Evolutionary conservation across 768 basidiomycete species (phyloP), one percentile per base, ranked within the genome.

Genomic region (Tulasnella sp.): DNA sequence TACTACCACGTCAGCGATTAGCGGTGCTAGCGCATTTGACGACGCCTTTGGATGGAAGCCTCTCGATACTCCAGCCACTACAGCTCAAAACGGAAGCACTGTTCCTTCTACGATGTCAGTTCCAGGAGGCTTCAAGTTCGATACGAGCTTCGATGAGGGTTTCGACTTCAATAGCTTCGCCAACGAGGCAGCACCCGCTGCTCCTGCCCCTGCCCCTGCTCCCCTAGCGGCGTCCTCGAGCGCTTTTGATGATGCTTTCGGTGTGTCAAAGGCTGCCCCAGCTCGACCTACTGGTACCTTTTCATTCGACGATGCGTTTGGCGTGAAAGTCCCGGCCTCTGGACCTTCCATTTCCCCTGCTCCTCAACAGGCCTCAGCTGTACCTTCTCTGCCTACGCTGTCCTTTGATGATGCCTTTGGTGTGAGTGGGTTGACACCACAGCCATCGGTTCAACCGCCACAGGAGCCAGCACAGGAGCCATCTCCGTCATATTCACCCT

Each of bases 261-360:
- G 44, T 29, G 41, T 45, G n/a, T 47, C 28, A 34, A 34, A 12
- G 13, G n/a, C 35, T 28, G n/a, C 56, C 12, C 27, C 50, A n/a
- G 37, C 48, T 31, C 46, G 44, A 25, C 47, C 60, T 41, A 48
- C 52, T 20, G 43, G 48, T 19, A 48, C 37, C 19, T 59, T 60
- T 28, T 69, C 72, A 6, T 79, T 80, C 53, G 77, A 80, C 52
- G 76, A 79, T 56, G 68, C 78, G 16, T 78, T 79, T 61, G 75
- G 73, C 43, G 48, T 62, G 1, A 48, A 58, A 20, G 57, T 58
- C 1, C 57, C 57, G 8, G 59, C 66, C 2, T 69, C 68, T 47
- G 57, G 56, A 5, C 55, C 59, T 2, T 53, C 39, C 24, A 40
- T 56, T 22, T 25, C 45, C 12, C 37, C 60, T 20, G 45, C 53